A percentile compares a stretch with the other conserved stretches of the same genome.
These are phyloP conservation scores for Pseudogymnoascus destructans DNA, from an alignment of 2,329 filamentous ascomycete genomes.

Conservation along the genomic window DNA sequence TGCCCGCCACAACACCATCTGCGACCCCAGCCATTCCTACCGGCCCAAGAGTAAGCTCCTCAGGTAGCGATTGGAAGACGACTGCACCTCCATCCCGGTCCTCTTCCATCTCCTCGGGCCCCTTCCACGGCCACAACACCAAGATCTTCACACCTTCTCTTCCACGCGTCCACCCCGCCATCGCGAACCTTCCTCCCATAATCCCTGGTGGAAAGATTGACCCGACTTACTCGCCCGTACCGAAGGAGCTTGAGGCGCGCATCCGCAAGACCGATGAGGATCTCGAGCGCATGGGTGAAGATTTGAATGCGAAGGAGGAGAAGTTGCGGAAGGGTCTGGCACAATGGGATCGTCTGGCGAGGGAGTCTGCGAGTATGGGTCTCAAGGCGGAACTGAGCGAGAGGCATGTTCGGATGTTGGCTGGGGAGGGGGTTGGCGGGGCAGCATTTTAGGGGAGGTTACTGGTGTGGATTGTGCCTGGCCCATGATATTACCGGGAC, in stretches of 20 bases:
- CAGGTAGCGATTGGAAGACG: conserved; percentile 20
- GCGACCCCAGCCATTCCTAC: conserved; percentile 18
- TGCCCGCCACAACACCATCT: conserved; percentile 15
- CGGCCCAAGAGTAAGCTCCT: conserved; percentile 21
- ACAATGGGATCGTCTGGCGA: conserved; percentile 23
- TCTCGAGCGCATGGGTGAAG: conserved; percentile 22
- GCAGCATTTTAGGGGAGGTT: conserved; percentile 22
- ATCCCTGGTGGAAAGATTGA: conserved; percentile 25
- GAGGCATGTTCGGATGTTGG: conserved; percentile 24
- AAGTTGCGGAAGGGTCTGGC: conserved; percentile 23
- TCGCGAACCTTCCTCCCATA: conserved; percentile 24
- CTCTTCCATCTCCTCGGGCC: conserved; percentile 19
- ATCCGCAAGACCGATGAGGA: conserved; percentile 26
- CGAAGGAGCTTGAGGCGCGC: conserved; percentile 19
- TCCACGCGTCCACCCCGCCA: conserved; percentile 24
- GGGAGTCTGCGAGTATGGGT: conserved; percentile 20
- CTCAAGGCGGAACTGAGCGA: conserved; percentile 25
- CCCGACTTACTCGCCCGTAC: conserved; percentile 17
- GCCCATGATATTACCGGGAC: neutral
- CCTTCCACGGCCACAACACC: conserved; percentile 17
- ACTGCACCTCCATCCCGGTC: conserved; percentile 19
- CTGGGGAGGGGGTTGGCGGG: conserved; percentile 26
- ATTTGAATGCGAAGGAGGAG: conserved; percentile 24
- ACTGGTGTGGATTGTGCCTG: neutral
- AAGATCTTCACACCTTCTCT: conserved; percentile 3